Base-by-base conservation (phyloP, 257 asterid species). In the Nicotiana attenuata region DNA sequence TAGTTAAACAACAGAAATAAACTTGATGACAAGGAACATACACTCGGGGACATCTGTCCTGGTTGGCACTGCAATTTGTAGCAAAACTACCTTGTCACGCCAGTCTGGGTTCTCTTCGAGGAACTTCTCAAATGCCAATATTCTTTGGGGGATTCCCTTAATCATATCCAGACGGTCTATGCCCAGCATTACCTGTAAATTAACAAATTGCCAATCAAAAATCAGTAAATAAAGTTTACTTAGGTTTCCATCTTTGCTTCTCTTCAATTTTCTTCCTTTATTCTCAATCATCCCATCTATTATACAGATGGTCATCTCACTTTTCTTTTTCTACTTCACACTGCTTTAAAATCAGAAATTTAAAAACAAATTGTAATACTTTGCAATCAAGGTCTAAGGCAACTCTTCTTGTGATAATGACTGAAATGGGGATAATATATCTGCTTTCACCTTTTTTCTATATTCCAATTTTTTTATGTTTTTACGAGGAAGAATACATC, bases 41-140 rank as follows among this genome's bases (percentile, higher is more conserved):
- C 99, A 95, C 89, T 95, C 99, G 7, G 99, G 97, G 84, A 95
- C 97, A 85, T 95, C 99, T 7, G 98, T 93, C 87, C 99, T 88
- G 80, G 99, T 95, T 75, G 98, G 99, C 60, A 95, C 99, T 61
- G 97, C 99, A 84, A 95, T 93, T 90, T 95, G 99, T 71, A 95
- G 91, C 66, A 93, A 84, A 81, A 95, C 98, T 55, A 95, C 97
- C 88, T 92, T 93, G 88, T 92, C 97, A 8, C 88, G 91, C 99
- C 99, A 95, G 69, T 85, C 68, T 26, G 97, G 94, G 83, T 95
- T 95, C 91, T 95, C 99, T 88, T 95, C 99, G 24, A 95, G 97
- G 83, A 95, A 93, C 83, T 95, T 93, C 84, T 95, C 99, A 88
- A 95, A 93, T 81, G 99, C 99, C 91, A 95, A 88, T 81, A 95